Percentiles rank a stretch among this genome's conserved stretches.
Evolutionary conservation across 2,329 filamentous ascomycete genomes (phyloP).

Genomic region (Neonectria faginata): DNA sequence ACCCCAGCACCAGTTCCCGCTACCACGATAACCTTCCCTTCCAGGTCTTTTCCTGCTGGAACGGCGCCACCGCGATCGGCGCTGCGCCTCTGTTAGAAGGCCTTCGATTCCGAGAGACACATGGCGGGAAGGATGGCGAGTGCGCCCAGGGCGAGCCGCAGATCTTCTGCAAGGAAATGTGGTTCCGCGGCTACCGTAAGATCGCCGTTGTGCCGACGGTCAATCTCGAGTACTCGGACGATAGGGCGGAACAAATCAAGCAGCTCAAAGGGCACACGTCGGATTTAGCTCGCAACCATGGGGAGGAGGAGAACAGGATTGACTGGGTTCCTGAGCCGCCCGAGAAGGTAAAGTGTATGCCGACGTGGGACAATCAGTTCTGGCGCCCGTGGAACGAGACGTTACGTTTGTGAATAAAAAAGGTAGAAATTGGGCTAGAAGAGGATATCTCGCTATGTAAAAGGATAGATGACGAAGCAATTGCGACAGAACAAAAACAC

Average conservation of each 20-base stretch:
- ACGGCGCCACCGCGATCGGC: conserved; percentile 63
- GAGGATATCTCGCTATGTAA: neutral
- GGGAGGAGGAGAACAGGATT: conserved; percentile 48
- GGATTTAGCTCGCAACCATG: conserved; percentile 47
- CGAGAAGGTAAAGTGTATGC: conserved; percentile 61
- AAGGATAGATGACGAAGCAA: neutral
- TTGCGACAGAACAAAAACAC: neutral
- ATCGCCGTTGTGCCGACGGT: conserved; percentile 68
- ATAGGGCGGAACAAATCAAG: conserved; percentile 60
- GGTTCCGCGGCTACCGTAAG: conserved; percentile 60
- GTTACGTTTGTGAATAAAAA: conserved; percentile 5
- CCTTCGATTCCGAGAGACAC: conserved; percentile 58
- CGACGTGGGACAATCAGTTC: conserved; percentile 53
- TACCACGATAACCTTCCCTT: conserved; percentile 58
- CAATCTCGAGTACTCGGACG: conserved; percentile 66
- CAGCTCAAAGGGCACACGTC: conserved; percentile 61
- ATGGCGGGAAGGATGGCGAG: conserved; percentile 50
- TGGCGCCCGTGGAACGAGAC: conserved; percentile 55
- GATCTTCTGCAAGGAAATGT: conserved; percentile 69
- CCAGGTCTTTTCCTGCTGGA: conserved; percentile 73
- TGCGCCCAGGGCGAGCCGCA: conserved; percentile 67
- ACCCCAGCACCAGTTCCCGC: conserved; percentile 50
- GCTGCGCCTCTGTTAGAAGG: conserved; percentile 60
- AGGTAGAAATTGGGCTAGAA: neutral
- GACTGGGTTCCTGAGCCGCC: conserved; percentile 60